Evolutionary conservation across 805 yeast genomes (phyloP).

Genomic region (Candida suzukii): DNA sequence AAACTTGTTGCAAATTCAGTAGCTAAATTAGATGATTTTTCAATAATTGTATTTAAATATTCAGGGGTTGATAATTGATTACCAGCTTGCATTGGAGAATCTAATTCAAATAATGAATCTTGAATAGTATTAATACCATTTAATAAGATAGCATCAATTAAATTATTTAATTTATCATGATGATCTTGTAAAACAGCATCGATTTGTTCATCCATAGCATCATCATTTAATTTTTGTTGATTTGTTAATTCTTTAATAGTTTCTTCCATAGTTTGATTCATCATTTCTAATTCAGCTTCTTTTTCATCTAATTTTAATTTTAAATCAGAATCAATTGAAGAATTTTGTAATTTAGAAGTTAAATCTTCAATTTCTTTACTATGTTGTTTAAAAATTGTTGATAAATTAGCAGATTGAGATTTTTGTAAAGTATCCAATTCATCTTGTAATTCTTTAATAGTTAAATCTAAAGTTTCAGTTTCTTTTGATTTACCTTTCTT

Average conservation of each 20-base stretch:
- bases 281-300: conserved; percentile 72
- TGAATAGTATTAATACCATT: conserved; percentile 70
- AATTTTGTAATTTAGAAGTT: conserved; percentile 27
- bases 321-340: conserved; percentile 22
- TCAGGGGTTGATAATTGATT: conserved; percentile 70
- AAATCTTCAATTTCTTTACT: conserved; percentile 53
- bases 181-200: conserved; percentile 44
- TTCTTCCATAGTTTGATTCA: conserved; percentile 73
- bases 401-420: conserved; percentile 54
- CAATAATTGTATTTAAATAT: conserved; percentile 59
- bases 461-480: conserved; percentile 57
- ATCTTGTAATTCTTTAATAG: conserved; percentile 52
- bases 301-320: conserved; percentile 50
- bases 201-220: conserved; percentile 51
- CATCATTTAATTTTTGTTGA: conserved; percentile 38
- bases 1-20: conserved; percentile 77
- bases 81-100: conserved; percentile 78
- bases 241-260: conserved; percentile 56
- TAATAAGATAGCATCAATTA: conserved; percentile 64
- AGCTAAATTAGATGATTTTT: conserved; percentile 60
- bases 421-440: conserved; percentile 55
- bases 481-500: conserved; percentile 60
- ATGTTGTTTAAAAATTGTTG: conserved; percentile 54
- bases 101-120: conserved; percentile 60
- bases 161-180: conserved; percentile 37